Evolutionary conservation across 441 rosid genomes (phyloP).

Genomic region (Gossypium schwendimanii): DNA sequence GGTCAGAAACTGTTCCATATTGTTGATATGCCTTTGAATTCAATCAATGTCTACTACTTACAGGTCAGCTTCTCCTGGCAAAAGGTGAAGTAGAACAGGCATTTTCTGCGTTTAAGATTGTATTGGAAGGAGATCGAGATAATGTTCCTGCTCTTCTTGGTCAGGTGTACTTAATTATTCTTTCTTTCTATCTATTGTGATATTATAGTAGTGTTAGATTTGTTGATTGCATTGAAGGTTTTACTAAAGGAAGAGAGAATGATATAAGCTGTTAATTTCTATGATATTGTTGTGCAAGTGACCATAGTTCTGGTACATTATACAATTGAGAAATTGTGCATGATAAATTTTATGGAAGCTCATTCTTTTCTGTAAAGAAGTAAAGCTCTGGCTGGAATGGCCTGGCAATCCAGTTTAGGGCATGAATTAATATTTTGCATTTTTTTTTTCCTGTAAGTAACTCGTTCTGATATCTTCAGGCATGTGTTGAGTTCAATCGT

Average conservation of each 20-base stretch:
- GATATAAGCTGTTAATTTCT: not conserved
- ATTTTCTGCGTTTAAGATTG: conserved; percentile 79
- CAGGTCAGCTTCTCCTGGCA: conserved; percentile 96
- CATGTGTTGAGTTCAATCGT: conserved; percentile 81
- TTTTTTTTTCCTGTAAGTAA: conserved; percentile 2
- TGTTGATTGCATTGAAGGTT: not conserved
- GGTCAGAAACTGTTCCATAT: not conserved
- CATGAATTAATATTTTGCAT: conserved; percentile 3
- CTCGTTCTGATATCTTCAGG: conserved; percentile 43
- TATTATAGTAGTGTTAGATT: conserved; percentile 6
- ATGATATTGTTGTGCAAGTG: not conserved
- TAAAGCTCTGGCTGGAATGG: conserved; percentile 4
- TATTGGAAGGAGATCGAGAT: conserved; percentile 64
- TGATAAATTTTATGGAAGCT: not conserved
- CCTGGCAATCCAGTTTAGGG: not conserved
- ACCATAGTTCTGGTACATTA: not conserved
- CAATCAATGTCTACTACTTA: conserved; percentile 17
- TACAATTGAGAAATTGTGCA: not conserved
- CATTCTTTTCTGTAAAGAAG: not conserved
- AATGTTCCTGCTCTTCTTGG: conserved; percentile 95
- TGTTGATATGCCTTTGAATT: conserved; percentile 6
- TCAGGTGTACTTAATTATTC: conserved; percentile 47
- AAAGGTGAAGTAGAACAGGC: conserved; percentile 96
- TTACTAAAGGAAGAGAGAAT: not conserved
- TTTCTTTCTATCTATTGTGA: not conserved